Evolutionary conservation across 2,329 filamentous ascomycete species (phyloP).

Genomic region (Xylaria sp.): DNA sequence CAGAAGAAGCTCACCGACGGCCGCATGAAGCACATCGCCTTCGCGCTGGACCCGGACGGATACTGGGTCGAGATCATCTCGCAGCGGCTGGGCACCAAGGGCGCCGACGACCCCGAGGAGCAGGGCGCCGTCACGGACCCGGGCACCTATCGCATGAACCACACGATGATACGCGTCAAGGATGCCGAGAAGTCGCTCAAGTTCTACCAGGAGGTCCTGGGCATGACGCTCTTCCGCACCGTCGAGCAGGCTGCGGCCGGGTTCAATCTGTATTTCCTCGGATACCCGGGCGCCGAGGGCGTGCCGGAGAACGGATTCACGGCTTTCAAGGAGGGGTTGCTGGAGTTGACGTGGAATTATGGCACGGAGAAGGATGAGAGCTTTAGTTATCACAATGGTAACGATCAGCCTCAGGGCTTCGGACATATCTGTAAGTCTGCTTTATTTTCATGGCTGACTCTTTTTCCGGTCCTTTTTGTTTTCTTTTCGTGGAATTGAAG

Average conservation of each 20-base stretch:
- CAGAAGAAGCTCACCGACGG: slow-evolving; percentile 95
- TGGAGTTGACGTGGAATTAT: slow-evolving; percentile 90
- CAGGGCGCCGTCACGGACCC: slow-evolving; percentile 77
- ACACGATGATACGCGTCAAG: slow-evolving; percentile 96
- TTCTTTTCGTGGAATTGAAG: not conserved
- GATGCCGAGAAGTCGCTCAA: slow-evolving; percentile 77
- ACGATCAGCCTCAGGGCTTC: slow-evolving; percentile 90
- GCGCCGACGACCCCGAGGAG: slow-evolving; percentile 75
- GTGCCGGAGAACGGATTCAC: slow-evolving; percentile 65
- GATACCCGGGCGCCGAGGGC: slow-evolving; percentile 73
- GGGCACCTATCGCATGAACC: slow-evolving; percentile 82
- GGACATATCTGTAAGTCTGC: slow-evolving; percentile 84
- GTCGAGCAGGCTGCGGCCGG: slow-evolving; percentile 74
- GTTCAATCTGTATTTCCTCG: slow-evolving; percentile 95
- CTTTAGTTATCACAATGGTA: slow-evolving; percentile 93
- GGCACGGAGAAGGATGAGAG: slow-evolving; percentile 85
- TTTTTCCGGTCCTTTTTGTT: not conserved
- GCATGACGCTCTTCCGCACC: slow-evolving; percentile 85
- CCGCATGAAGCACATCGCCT: slow-evolving; percentile 87
- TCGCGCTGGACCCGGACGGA: slow-evolving; percentile 86
- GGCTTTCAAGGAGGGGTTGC: slow-evolving; percentile 79
- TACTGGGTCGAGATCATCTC: slow-evolving; percentile 89
- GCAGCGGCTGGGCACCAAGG: slow-evolving; percentile 64
- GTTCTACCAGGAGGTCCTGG: slow-evolving; percentile 87
- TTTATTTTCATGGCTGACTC: not conserved